Evolutionary conservation across 2,329 filamentous ascomycete species (phyloP).

Genomic region (Apiospora pterosperma): DNA sequence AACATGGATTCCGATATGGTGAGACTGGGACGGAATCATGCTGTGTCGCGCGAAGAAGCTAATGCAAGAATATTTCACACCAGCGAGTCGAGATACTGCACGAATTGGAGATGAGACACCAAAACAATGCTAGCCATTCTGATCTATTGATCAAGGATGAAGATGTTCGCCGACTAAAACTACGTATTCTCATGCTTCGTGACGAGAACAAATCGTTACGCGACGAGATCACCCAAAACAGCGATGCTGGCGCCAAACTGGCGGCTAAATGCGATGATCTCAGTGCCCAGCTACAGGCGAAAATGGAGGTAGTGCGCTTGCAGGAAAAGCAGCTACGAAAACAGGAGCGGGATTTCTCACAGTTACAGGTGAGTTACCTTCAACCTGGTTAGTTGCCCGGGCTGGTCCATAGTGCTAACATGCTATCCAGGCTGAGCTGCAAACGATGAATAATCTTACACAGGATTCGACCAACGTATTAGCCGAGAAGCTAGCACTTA

Average conservation of each 20-base stretch:
- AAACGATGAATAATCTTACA: constrained; percentile 62
- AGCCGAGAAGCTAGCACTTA: constrained; percentile 52
- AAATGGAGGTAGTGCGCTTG: constrained; percentile 37
- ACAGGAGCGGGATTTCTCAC: constrained; percentile 45
- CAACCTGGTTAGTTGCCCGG: neutral
- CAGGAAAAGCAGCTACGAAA: constrained; percentile 47
- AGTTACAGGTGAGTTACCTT: constrained; percentile 39
- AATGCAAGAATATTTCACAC: constrained; percentile 21
- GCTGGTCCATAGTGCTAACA: neutral
- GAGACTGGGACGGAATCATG: constrained; percentile 7
- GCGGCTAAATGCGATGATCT: constrained; percentile 36
- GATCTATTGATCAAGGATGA: constrained; percentile 73
- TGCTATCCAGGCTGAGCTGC: constrained; percentile 62
- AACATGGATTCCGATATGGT: constrained; percentile 37
- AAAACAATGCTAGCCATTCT: constrained; percentile 60
- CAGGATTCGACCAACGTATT: constrained; percentile 69
- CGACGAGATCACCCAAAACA: constrained; percentile 48
- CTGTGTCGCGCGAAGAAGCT: neutral
- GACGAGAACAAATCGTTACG: constrained; percentile 71
- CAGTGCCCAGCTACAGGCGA: constrained; percentile 38
- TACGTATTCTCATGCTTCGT: constrained; percentile 68
- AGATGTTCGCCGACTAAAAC: constrained; percentile 63
- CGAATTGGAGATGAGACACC: constrained; percentile 67
- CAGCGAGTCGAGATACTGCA: constrained; percentile 36
- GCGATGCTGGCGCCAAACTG: constrained; percentile 27